phyloP scores from a whole-genome alignment of 2,329 filamentous ascomycete species.

The Fusarium torulosum region DNA sequence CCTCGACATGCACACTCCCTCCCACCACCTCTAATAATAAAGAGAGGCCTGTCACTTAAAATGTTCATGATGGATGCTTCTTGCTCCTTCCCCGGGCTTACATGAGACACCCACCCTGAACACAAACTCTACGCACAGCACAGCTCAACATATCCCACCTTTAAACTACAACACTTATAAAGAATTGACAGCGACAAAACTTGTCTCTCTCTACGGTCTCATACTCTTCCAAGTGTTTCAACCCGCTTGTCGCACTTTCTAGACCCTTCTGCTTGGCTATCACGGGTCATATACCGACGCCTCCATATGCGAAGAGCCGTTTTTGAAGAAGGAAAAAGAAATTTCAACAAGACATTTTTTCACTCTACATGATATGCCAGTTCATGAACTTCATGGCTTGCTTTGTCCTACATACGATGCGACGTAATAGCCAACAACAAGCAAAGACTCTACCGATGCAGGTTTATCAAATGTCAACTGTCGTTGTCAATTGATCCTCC shows the following conservation, averaged over 20 bases:
- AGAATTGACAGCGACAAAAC: constrained; percentile 1
- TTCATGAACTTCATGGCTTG: constrained; percentile 35
- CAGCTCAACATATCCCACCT: neutral
- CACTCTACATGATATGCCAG: constrained; percentile 23
- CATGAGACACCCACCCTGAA: constrained; percentile 31
- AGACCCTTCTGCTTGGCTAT: constrained; percentile 35
- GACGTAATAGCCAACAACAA: constrained; percentile 29
- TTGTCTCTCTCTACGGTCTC: neutral
- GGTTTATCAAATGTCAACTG: constrained; percentile 37
- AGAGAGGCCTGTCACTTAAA: constrained; percentile 18
- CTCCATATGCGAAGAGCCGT: constrained; percentile 33
- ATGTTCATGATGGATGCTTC: constrained; percentile 5
- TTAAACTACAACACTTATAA: constrained; percentile 24
- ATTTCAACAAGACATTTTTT: constrained; percentile 11
- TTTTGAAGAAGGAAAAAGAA: constrained; percentile 23
- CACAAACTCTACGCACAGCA: neutral
- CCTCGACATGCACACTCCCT: constrained; percentile 36
- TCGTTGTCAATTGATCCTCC: constrained; percentile 23
- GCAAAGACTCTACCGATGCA: constrained; percentile 20
- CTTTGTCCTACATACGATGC: constrained; percentile 34
- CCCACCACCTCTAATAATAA: constrained; percentile 32
- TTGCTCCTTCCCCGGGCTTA: constrained; percentile 31
- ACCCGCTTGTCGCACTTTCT: constrained; percentile 31
- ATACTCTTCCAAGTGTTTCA: constrained; percentile 1
- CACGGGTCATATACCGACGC: constrained; percentile 14